Evolutionary conservation across 768 basidiomycete species (phyloP).

Genomic region (Trametes maxima): DNA sequence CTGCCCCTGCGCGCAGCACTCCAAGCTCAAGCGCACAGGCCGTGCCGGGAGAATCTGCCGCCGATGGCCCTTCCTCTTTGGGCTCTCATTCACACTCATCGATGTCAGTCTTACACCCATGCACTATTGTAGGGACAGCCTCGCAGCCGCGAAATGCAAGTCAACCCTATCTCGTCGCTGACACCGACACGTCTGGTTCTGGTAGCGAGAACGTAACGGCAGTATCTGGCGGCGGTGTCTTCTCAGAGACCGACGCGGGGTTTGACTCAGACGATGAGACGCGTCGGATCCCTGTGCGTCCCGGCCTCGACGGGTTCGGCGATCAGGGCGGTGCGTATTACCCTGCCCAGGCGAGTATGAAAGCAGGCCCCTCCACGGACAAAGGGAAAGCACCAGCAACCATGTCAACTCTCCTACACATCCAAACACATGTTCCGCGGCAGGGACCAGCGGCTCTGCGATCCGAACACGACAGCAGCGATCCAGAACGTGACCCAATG

Average conservation of each 20-base stretch:
- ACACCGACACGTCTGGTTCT: background rate
- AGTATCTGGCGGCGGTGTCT: background rate
- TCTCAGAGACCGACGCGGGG: background rate
- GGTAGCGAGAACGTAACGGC: background rate
- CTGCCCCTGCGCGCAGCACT: background rate
- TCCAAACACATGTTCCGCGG: background rate
- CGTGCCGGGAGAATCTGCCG: background rate
- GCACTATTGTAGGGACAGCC: background rate
- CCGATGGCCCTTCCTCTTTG: constrained; percentile 3
- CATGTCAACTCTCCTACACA: background rate
- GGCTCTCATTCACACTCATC: background rate
- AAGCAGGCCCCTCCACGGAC: background rate
- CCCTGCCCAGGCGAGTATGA: constrained; percentile 2
- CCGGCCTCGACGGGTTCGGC: background rate
- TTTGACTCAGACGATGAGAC: constrained; percentile 4
- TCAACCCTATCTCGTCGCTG: background rate
- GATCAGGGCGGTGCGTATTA: background rate
- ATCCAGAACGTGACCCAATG: background rate
- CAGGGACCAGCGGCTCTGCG: background rate
- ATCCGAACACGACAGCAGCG: background rate
- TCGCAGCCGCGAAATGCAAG: background rate
- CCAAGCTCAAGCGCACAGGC: background rate
- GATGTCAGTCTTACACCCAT: background rate
- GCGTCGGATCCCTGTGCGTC: constrained; percentile 4
- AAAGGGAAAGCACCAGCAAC: constrained; percentile 5